phyloP scores from a whole-genome alignment of 768 basidiomycete genomes.

The Coprinellus micaceus region DNA sequence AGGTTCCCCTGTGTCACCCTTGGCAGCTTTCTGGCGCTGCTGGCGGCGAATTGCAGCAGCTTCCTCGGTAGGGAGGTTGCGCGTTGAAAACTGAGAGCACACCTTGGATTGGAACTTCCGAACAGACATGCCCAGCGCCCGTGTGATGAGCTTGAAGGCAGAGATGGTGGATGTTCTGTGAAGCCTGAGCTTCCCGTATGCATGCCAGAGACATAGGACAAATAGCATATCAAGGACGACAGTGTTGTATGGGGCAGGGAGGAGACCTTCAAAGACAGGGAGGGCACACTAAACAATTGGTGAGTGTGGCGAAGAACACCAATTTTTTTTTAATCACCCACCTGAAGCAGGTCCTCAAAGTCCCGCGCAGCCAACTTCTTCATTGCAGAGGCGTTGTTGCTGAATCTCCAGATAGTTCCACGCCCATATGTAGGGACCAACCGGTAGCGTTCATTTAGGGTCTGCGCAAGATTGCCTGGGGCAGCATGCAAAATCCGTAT shows the following conservation, averaged over 20 bases:
- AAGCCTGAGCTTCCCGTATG: slow-evolving; percentile 30
- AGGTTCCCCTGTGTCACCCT: neutral
- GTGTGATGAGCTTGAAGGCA: slow-evolving; percentile 23
- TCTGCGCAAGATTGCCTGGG: slow-evolving; percentile 17
- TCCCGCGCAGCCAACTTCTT: slow-evolving; percentile 34
- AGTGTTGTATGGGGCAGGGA: slow-evolving; percentile 24
- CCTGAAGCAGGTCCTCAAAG: slow-evolving; percentile 44
- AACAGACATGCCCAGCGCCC: slow-evolving; percentile 22
- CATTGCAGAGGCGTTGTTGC: slow-evolving; percentile 31
- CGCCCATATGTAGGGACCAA: slow-evolving; percentile 26
- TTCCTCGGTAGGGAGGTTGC: slow-evolving; percentile 12
- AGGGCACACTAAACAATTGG: slow-evolving; percentile 23
- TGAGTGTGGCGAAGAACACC: neutral
- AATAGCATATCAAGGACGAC: slow-evolving; percentile 27
- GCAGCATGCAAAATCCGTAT: slow-evolving; percentile 26
- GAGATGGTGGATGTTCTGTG: slow-evolving; percentile 33
- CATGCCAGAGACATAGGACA: slow-evolving; percentile 33
- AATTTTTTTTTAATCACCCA: slow-evolving; percentile 7
- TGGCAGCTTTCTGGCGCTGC: neutral
- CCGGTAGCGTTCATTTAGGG: slow-evolving; percentile 24
- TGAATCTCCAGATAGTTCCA: slow-evolving; percentile 32
- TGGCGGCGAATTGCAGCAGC: neutral
- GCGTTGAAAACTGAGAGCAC: slow-evolving; percentile 18
- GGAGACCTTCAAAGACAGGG: slow-evolving; percentile 34
- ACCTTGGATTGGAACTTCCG: slow-evolving; percentile 19